Conservation (phyloP, 2,329 filamentous ascomycete genomes). For the Thielaviopsis euricoi region DNA sequence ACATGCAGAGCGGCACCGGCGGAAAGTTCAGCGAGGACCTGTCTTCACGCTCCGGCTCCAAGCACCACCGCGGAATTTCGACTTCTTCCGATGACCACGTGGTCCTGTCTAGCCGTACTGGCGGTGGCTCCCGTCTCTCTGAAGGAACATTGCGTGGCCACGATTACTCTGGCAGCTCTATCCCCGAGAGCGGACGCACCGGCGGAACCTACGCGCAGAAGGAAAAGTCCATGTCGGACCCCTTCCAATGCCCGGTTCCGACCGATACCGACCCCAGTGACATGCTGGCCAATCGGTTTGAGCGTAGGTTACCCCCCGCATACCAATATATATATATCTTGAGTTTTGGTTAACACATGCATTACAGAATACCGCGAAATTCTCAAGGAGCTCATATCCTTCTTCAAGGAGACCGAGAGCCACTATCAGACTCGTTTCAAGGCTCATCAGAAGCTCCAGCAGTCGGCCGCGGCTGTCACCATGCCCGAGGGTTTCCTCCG, state of each 20-base stretch:
- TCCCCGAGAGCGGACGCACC: background rate
- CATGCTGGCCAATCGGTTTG: conserved; percentile 70
- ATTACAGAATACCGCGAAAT: conserved; percentile 76
- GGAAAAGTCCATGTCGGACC: conserved; percentile 36
- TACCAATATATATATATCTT: background rate
- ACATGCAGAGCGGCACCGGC: conserved; percentile 1
- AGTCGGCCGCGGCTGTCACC: conserved; percentile 65
- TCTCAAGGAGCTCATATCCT: conserved; percentile 82
- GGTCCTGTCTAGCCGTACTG: conserved; percentile 8
- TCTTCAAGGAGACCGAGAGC: conserved; percentile 80
- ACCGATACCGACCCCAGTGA: conserved; percentile 81
- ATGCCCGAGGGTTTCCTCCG: conserved; percentile 61
- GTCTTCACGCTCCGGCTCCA: background rate
- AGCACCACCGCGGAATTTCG: conserved; percentile 5
- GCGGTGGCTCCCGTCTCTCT: conserved; percentile 1
- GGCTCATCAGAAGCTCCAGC: conserved; percentile 64
- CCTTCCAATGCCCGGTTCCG: conserved; percentile 78
- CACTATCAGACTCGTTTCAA: conserved; percentile 81
- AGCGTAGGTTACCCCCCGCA: conserved; percentile 46
- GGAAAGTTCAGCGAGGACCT: background rate
- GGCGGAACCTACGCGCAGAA: background rate
- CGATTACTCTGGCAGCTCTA: background rate
- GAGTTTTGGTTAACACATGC: background rate
- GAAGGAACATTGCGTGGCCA: conserved; percentile 4
- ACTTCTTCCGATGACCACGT: conserved; percentile 10